Evolutionary conservation across 2,329 filamentous ascomycete species (phyloP).

Genomic region (Dactylonectria macrodidyma): DNA sequence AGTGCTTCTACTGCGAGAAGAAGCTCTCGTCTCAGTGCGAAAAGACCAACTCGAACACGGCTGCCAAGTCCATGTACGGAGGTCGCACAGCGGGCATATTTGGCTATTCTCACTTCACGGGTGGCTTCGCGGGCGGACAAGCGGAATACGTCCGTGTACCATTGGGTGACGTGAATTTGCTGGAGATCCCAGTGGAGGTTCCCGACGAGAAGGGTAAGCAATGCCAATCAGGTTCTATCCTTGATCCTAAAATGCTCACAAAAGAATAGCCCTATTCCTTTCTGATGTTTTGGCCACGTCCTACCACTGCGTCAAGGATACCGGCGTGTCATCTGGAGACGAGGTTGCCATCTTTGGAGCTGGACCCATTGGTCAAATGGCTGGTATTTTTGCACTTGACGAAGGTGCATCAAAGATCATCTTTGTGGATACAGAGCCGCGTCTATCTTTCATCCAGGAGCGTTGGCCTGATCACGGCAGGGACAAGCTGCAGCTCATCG

Average conservation of each 20-base stretch:
- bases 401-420: conserved; percentile 84
- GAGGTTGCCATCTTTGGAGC: conserved; percentile 88
- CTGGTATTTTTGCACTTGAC: conserved; percentile 80
- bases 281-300: conserved; percentile 86
- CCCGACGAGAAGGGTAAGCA: conserved; percentile 82
- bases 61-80: conserved; percentile 83
- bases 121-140: conserved; percentile 90
- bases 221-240: too few species aligned
- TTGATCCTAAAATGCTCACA: too few species aligned
- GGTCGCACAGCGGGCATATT: conserved; percentile 82
- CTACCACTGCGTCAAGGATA: conserved; percentile 88
- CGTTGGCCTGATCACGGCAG: conserved; percentile 67
- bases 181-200: conserved; percentile 80
- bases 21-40: conserved; percentile 87
- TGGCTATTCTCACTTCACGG: conserved; percentile 84
- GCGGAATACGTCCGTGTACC: conserved; percentile 90
- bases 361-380: conserved; percentile 90
- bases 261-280: conserved; percentile 72
- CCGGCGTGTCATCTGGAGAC: conserved; percentile 82
- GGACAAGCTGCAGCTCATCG: conserved; percentile 75
- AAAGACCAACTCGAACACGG: conserved; percentile 81
- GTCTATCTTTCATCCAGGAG: conserved; percentile 77
- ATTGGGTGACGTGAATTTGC: conserved; percentile 83
- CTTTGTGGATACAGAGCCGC: conserved; percentile 81
- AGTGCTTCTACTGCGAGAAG: conserved; percentile 84